A percentile compares a stretch with the other conserved stretches of the same genome.
phyloP scores from a whole-genome alignment of 2,329 filamentous ascomycete species.

The Cladosporium sp. region DNA sequence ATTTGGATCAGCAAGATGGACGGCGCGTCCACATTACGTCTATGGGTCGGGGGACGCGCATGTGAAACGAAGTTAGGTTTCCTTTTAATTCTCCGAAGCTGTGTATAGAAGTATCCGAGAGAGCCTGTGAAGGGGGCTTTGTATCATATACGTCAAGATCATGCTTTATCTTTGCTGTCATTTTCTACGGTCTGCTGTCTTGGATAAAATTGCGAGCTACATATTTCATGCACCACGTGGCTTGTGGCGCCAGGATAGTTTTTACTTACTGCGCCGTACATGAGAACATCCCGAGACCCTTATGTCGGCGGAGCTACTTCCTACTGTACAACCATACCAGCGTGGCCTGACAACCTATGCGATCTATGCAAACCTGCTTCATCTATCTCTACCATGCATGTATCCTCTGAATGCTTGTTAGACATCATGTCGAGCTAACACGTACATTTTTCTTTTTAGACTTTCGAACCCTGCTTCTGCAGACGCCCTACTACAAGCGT shows the following conservation, averaged over 20 bases:
- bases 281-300: neutral
- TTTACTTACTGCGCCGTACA: neutral
- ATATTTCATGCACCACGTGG: neutral
- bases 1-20: constrained; percentile 11
- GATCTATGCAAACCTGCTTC: too few species aligned
- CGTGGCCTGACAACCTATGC: too few species aligned
- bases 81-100: constrained; percentile 5
- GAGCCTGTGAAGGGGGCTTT: constrained; percentile 15
- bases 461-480: neutral
- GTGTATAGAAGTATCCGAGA: constrained; percentile 21
- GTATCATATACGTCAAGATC: constrained; percentile 15
- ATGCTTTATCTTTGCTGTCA: neutral
- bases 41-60: neutral
- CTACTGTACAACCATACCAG: too few species aligned
- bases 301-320: too few species aligned
- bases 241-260: neutral
- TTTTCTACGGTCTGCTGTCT: neutral
- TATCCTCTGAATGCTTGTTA: too few species aligned
- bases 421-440: neutral
- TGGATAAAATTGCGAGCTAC: neutral
- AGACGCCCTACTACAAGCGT: neutral
- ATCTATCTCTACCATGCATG: too few species aligned
- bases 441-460: neutral
- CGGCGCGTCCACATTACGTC: neutral
- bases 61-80: constrained; percentile 20